Percentiles rank a stretch among this genome's conserved stretches.
These are phyloP conservation scores for Hanseniaspora clermontiae DNA, from an alignment of 805 yeast genomes.

Conservation along the genomic window DNA sequence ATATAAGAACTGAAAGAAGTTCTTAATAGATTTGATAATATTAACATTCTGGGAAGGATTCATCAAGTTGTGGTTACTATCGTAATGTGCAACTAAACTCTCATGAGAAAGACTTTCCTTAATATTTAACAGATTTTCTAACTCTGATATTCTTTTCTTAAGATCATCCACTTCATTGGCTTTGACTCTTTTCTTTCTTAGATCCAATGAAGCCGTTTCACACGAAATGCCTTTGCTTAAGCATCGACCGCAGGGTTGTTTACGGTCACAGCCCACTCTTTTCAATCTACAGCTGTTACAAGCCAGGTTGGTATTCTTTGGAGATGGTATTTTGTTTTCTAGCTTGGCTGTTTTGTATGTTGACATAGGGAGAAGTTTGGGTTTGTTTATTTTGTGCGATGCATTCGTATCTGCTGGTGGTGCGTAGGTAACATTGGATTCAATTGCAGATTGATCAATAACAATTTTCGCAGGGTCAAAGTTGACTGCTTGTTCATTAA, in stretches of 20 bases:
- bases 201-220: slow-evolving; percentile 35
- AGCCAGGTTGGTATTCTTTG: slow-evolving; percentile 18
- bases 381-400: not conserved
- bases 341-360: not conserved
- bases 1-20: slow-evolving; percentile 49
- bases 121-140: slow-evolving; percentile 17
- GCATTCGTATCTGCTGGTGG: not conserved
- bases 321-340: not conserved
- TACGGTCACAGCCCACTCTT: slow-evolving; percentile 38
- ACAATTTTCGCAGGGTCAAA: not conserved
- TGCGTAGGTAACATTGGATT: not conserved
- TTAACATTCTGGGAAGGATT: slow-evolving; percentile 23
- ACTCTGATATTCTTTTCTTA: slow-evolving; percentile 21
- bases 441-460: not conserved
- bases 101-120: slow-evolving; percentile 17
- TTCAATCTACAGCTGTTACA: slow-evolving; percentile 28
- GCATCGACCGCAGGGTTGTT: slow-evolving; percentile 39
- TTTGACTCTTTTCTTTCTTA: slow-evolving; percentile 40
- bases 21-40: slow-evolving; percentile 25
- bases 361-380: not conserved
- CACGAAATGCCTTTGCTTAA: slow-evolving; percentile 34
- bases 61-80: not conserved
- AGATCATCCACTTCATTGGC: slow-evolving; percentile 38
- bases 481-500: not conserved
- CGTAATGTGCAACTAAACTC: slow-evolving; percentile 13